Evolutionary conservation across 768 basidiomycete species (phyloP), one percentile per base, ranked within the genome.

Genomic region (Asterophora lycoperdoides): DNA sequence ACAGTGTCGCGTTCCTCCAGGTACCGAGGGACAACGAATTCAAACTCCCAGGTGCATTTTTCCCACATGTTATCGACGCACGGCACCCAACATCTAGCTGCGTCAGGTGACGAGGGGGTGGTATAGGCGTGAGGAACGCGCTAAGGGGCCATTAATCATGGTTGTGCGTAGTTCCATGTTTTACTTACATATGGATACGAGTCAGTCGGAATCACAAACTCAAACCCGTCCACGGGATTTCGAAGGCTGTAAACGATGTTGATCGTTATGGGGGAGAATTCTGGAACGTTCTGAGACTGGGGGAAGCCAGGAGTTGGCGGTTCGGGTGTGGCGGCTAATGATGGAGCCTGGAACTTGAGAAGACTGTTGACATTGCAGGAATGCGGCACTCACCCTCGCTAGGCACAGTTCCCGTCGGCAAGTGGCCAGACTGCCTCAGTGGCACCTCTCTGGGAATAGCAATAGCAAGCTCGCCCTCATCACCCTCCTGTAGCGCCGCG

Each of bases 1-100:
- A 42, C 63, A 51, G 53, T 28, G 30, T 78, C 75, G 9, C 70
- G 73, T 53, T 87, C 87, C 62, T 91, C 85, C 11, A 90, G 70
- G 60, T 82, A 85, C 55, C 85, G 76, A 42, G 94, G 93, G 29
- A 96, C 94, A 43, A 96, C 82, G 64, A 96, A 91, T 66, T 97
- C 92, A 49, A 98, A 87, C 60, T 99, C 96, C 96, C 96, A 99
- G 6, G 95, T 94, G 58, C 90, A 96, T 59, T 91, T 86, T 67
- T 96, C 94, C 90, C 93, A 95, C 17, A 93, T 68, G 58, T 82
- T 89, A 65, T 99, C 96, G 15, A 97, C 68, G 60, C 96, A 99
- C 11, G 96, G 96, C n/a, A 97, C 85, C 96, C 96, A 99, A 59
- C 91, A 93, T 60, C 96, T 77, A n/a, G 95, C 93, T 14, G 91